phyloP scores from a whole-genome alignment of 306 rosid species.

The Cyclanthera cordifolia region DNA sequence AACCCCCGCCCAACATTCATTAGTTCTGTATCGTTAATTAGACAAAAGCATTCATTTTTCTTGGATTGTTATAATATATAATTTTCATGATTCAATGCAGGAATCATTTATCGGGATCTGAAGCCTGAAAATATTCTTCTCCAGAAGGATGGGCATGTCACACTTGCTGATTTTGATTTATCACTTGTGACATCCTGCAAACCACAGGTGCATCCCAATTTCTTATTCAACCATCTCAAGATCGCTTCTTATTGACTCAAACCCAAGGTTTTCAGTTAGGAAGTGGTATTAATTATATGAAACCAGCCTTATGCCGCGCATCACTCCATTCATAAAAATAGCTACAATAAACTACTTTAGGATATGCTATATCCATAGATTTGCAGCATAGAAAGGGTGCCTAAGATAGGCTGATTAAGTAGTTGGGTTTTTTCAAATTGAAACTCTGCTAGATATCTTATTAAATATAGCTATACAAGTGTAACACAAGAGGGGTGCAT shows the following conservation, averaged over 20 bases:
- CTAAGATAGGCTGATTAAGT: background rate
- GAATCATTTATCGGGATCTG: conserved; percentile 85
- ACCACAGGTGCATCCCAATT: conserved; percentile 47
- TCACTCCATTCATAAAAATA: background rate
- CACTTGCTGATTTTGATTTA: conserved; percentile 79
- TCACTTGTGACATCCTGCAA: conserved; percentile 75
- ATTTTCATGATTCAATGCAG: conserved; percentile 33
- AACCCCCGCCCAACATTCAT: too few relatives aligned
- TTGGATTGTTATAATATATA: too few relatives aligned
- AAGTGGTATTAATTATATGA: conserved; percentile 2
- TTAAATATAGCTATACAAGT: background rate
- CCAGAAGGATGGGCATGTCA: conserved; percentile 82
- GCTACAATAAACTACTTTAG: background rate
- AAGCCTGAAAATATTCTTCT: conserved; percentile 93
- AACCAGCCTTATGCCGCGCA: background rate
- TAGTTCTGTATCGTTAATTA: background rate
- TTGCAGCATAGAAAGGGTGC: conserved; percentile 1
- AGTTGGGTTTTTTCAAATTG: background rate
- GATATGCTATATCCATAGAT: background rate
- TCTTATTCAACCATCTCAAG: background rate
- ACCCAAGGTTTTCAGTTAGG: conserved; percentile 2
- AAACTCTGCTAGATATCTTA: background rate
- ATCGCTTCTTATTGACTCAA: background rate
- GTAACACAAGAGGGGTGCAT: background rate
- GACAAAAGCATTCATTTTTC: background rate